Evolutionary conservation across 164 flowering plant genomes (phyloP), one percentile per base, ranked within the genome.

Genomic region (Litsea cubeba): DNA sequence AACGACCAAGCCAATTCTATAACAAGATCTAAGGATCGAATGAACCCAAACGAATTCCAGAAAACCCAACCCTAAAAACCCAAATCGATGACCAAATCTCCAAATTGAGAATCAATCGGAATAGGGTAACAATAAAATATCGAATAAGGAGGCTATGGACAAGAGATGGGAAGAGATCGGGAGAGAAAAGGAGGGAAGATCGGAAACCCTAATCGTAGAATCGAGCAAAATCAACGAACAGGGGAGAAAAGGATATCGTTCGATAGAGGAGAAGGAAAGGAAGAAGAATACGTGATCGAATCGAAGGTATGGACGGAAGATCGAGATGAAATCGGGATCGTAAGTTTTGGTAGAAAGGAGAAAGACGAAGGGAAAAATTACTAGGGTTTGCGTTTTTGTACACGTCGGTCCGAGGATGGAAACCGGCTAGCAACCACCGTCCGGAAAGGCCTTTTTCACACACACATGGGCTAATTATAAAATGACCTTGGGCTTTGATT

Each of bases 171-270:
- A 17, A 62, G 24, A 60, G 80, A 81, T 79, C 83, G 35, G 26
- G 32, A 23, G 5, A 58, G 72, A 15, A 12, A 32, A 49, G 3
- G 32, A 28, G n/a, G 40, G 46, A 4, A n/a, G 8, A 50, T 22
- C 24, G 30, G 75, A 76, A 86, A 84, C 84, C 89, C 87, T 82
- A 86, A 78, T 76, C 82, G 81, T 86, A 82, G 76, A 81, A 72
- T 67, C 20, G 3, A 50, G 73, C 23, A 65, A 20, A 50, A 57
- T 17, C 24, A 60, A 73, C 78, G 73, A 62, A 25, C 15, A 8
- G 58, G 6, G 11, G 3, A 17, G 8, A 74, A 71, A 69, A 2
- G 0, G 20, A 28, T 73, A 76, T 76, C 78, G 50, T 79, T 69
- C 62, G 77, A 72, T 60, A 77, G 71, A 72, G 71, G 28, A 67